A percentile compares a stretch with the other conserved stretches of the same genome.
These are phyloP conservation scores for Phytopythium ostracodes DNA, from an alignment of 352 stramenopile species.

Conservation along the genomic window DNA sequence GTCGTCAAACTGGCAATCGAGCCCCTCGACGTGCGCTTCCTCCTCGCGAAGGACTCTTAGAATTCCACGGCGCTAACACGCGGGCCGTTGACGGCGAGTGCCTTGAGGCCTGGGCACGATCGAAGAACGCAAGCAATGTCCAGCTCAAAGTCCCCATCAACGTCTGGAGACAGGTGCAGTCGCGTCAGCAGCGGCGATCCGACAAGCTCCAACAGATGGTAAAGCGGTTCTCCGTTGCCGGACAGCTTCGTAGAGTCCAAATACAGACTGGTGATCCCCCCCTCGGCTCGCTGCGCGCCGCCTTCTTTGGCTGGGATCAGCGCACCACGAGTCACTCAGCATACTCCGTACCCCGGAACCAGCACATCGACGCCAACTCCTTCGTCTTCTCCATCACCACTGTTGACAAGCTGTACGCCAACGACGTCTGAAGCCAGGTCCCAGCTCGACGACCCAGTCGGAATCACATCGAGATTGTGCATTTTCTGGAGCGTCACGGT, in stretches of 20 bases:
- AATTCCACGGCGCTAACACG: background rate
- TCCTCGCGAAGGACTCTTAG: background rate
- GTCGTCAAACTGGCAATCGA: background rate
- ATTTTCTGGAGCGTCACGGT: background rate
- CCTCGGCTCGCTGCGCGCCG: background rate
- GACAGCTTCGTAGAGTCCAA: background rate
- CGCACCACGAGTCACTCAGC: background rate
- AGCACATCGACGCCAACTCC: background rate
- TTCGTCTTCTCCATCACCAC: background rate
- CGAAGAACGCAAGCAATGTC: background rate
- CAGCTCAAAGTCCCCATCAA: background rate
- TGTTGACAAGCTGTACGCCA: background rate
- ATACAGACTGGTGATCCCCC: background rate
- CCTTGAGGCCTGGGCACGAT: background rate
- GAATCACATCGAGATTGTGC: background rate
- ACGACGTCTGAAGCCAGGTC: background rate
- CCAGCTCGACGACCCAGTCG: background rate
- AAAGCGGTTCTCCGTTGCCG: background rate
- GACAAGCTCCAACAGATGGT: background rate
- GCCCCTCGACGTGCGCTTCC: background rate
- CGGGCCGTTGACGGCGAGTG: background rate
- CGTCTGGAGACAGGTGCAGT: background rate
- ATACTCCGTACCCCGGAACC: background rate
- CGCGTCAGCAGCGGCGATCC: background rate
- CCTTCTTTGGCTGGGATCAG: background rate